phyloP scores from a whole-genome alignment of 768 basidiomycete genomes.

The Aureoboletus auriporus region DNA sequence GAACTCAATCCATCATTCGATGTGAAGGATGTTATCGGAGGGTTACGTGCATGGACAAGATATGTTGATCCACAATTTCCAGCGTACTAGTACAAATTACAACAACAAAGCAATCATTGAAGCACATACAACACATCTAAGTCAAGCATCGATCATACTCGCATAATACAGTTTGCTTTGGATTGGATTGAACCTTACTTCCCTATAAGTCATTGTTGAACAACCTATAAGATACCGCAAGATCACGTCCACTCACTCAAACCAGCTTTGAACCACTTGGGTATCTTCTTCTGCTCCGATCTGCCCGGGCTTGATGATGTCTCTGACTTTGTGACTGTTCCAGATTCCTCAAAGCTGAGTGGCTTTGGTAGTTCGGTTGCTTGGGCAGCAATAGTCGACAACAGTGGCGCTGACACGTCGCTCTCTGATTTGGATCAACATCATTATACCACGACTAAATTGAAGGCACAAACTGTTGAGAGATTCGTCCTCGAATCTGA shows the following conservation, averaged over 20 bases:
- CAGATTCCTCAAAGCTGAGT: conserved; percentile 31
- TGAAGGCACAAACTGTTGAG: conserved; percentile 52
- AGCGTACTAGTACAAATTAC: conserved; percentile 51
- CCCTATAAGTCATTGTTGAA: conserved; percentile 9
- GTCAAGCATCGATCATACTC: conserved; percentile 1
- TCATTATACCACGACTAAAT: neutral
- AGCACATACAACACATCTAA: conserved; percentile 5
- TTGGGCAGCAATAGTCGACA: conserved; percentile 47
- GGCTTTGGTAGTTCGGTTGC: conserved; percentile 69
- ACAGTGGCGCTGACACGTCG: conserved; percentile 60
- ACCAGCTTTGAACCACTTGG: conserved; percentile 77
- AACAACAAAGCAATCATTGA: neutral
- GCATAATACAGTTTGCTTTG: conserved; percentile 2
- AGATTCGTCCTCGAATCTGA: conserved; percentile 69
- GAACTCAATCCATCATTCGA: conserved; percentile 22
- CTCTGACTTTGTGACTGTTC: conserved; percentile 5
- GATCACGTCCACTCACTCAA: conserved; percentile 39
- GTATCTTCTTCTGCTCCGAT: conserved; percentile 52
- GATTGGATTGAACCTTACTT: conserved; percentile 27
- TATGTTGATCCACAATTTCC: conserved; percentile 77
- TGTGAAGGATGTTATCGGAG: conserved; percentile 75
- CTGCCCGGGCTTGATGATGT: conserved; percentile 7
- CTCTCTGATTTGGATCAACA: conserved; percentile 38
- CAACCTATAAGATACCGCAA: neutral
- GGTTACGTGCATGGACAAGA: conserved; percentile 74